Evolutionary conservation across 2,329 filamentous ascomycete species (phyloP), one percentile per base, ranked within the genome.

Genomic region (Paraphoma sp.): DNA sequence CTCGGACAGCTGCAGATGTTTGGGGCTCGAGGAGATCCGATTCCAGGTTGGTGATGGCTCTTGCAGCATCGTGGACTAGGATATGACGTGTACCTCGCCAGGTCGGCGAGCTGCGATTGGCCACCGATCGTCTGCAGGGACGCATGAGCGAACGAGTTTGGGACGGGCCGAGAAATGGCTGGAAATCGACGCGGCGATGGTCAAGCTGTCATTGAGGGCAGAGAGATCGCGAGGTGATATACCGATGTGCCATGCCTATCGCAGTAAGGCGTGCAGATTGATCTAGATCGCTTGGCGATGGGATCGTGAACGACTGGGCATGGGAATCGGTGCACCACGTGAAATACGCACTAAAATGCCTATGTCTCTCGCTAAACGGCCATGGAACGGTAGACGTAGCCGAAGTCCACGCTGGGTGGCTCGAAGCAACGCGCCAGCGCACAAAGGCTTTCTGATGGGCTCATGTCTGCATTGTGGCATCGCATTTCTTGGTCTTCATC

Each of bases 1-100:
- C 64, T 53, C 46, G 51, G 50, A 57, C 47, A 55, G 55, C 51
- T 57, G 58, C 64, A 64, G 58, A 64, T 64, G 56, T 53, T 64
- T 60, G 62, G 33, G 59, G 57, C 63, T 54, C 59, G 67, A 60
- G 65, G 67, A 66, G 67, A 71, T 69, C 57, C 60, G 60, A 58
- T 62, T 61, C 59, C 56, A 63, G 60, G 57, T 60, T 66, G 63
- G 60, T 59, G 54, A 59, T 62, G 62, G 55, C 50, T 57, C 56
- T 53, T 59, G 63, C 65, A 62, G 61, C 61, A 64, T 65, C 59
- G 58, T 53, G 28, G 45, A 40, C 54, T 45, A 52, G 59, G 57
- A 29, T 52, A 63, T 64, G 63, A 69, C 69, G 67, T 65, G 56
- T 48, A 51, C 55, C 57, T 56, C 57, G 45, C 17, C 14, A 29